A percentile compares a stretch with the other conserved stretches of the same genome.
Evolutionary conservation across 768 basidiomycete genomes (phyloP).

Genomic region (Tylopilus rubrobrunneus): DNA sequence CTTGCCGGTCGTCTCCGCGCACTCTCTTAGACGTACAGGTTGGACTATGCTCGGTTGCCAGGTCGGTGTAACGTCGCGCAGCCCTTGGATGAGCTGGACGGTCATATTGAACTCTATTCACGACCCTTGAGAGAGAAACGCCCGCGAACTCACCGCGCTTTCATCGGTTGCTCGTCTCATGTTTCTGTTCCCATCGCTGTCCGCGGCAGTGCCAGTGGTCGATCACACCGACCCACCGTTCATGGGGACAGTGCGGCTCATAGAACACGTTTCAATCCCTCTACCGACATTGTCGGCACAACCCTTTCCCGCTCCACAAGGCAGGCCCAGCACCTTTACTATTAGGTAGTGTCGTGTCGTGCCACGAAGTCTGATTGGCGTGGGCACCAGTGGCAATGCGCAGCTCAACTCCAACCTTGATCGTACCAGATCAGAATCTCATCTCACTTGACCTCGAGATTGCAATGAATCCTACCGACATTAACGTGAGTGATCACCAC

Average conservation of each 20-base stretch:
- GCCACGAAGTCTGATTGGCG: too few species aligned
- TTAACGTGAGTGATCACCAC: slow-evolving; percentile 43
- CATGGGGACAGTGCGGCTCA: background rate
- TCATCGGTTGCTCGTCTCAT: background rate
- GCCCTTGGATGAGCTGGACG: too few species aligned
- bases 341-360: too few species aligned
- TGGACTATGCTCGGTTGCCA: too few species aligned
- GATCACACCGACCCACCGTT: background rate
- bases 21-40: too few species aligned
- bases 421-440: background rate
- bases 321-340: background rate
- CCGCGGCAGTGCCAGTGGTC: background rate
- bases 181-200: background rate
- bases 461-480: slow-evolving; percentile 42
- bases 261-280: background rate
- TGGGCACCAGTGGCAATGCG: background rate
- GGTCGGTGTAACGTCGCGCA: too few species aligned
- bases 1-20: background rate
- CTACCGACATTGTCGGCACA: background rate
- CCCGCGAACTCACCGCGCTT: background rate
- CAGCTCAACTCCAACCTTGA: background rate
- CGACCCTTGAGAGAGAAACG: too few species aligned
- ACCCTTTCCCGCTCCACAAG: background rate
- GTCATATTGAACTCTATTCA: too few species aligned
- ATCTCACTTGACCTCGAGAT: too few species aligned